Percentiles rank a stretch among this genome's conserved stretches.
phyloP scores from a whole-genome alignment of 2,329 filamentous ascomycete species.

The Diaporthe sp. region DNA sequence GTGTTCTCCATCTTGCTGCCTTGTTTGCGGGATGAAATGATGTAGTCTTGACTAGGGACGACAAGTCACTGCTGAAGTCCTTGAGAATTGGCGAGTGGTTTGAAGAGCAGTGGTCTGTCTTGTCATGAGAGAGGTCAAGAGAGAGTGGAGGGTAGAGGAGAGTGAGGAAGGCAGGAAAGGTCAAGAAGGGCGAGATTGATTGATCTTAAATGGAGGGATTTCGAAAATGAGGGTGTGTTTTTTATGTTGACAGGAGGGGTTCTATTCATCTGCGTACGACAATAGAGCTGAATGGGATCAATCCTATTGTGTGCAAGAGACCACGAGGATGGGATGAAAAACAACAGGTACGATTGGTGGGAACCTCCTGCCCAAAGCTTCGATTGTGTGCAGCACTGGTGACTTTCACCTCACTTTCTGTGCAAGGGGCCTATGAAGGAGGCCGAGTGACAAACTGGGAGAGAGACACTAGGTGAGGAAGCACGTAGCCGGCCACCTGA shows the following conservation, averaged over 20 bases:
- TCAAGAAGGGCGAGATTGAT: background rate
- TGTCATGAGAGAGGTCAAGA: background rate
- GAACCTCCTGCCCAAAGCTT: background rate
- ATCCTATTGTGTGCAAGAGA: conserved; percentile 1
- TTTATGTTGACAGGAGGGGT: conserved; percentile 5
- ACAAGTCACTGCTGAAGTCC: background rate
- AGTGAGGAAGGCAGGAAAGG: background rate
- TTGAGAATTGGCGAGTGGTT: background rate
- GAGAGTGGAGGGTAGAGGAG: background rate
- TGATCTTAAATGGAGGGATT: background rate
- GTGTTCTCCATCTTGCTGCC: conserved; percentile 11
- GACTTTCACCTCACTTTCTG: background rate
- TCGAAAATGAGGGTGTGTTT: background rate
- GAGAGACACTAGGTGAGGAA: background rate
- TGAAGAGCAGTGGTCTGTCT: background rate
- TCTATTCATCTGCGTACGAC: background rate
- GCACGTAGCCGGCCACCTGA: background rate
- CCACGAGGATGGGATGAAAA: conserved; percentile 19
- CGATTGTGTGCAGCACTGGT: background rate
- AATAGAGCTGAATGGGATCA: background rate
- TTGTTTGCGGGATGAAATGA: background rate
- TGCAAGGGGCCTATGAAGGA: background rate
- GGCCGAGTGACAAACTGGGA: background rate
- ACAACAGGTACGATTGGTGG: background rate
- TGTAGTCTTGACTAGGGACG: background rate